Conservation (phyloP, 306 rosid species). For the Acacia crassicarpa region DNA sequence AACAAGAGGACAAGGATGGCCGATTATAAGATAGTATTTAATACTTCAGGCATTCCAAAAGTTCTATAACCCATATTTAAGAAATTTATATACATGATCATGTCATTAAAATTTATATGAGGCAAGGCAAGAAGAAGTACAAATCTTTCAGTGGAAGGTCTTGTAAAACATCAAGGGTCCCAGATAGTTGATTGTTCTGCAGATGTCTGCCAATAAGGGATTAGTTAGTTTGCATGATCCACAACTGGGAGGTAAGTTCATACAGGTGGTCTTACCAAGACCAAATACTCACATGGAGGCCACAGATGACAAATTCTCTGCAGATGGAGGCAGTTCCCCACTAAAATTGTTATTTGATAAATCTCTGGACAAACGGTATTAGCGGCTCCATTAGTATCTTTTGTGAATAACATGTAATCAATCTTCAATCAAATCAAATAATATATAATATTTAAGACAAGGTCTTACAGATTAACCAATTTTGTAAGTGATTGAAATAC, state of each 20-base stretch:
- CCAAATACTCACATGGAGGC: conserved; percentile 85
- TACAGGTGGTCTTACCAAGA: conserved; percentile 30
- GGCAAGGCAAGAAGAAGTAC: conserved; percentile 56
- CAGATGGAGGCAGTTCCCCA: conserved; percentile 83
- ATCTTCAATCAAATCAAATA: conserved; percentile 16
- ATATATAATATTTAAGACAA: conserved; percentile 27
- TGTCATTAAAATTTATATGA: conserved; percentile 25
- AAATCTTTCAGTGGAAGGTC: conserved; percentile 80
- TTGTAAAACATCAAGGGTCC: conserved; percentile 78
- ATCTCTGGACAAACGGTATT: conserved; percentile 60
- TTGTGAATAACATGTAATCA: conserved; percentile 23
- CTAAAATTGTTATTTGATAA: conserved; percentile 83
- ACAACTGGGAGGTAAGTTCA: conserved; percentile 18
- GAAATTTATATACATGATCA: conserved; percentile 1
- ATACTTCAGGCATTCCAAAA: conserved; percentile 22
- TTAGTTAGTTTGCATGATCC: conserved; percentile 31
- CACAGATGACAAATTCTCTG: conserved; percentile 53
- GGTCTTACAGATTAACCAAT: conserved; percentile 85
- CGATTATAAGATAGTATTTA: conserved; percentile 18
- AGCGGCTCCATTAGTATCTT: conserved; percentile 32
- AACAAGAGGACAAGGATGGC: neutral
- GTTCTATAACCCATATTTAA: neutral
- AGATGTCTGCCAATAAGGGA: conserved; percentile 63
- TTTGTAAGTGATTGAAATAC: conserved; percentile 61
- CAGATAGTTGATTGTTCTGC: conserved; percentile 85